Conservation (phyloP, 2,329 filamentous ascomycete species). For the Monilinia aucupariae region DNA sequence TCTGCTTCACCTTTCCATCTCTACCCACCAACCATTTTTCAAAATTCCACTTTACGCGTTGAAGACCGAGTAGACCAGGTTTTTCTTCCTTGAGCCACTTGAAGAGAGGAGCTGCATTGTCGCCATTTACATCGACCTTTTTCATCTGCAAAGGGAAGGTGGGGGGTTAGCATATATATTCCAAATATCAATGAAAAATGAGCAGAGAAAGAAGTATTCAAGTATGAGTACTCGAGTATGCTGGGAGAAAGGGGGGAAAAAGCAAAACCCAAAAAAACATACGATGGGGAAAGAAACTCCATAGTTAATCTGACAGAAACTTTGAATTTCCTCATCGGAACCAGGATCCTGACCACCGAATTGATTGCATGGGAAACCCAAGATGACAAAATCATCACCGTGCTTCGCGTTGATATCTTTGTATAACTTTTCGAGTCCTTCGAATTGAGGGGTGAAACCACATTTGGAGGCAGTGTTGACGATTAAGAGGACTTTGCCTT, state of each 20-base stretch:
- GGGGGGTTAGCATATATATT: not conserved
- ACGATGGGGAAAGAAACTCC: constrained; percentile 81
- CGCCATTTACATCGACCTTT: constrained; percentile 93
- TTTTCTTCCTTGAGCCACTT: constrained; percentile 69
- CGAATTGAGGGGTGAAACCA: constrained; percentile 96
- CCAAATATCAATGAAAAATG: no score
- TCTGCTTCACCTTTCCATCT: constrained; percentile 76
- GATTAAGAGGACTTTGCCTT: constrained; percentile 89
- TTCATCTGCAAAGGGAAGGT: constrained; percentile 43
- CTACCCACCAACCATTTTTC: constrained; percentile 91
- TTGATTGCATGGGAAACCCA: constrained; percentile 99
- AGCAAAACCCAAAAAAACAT: constrained; percentile 38
- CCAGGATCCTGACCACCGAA: constrained; percentile 82
- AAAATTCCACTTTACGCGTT: constrained; percentile 98
- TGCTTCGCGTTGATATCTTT: constrained; percentile 65
- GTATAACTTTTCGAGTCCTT: constrained; percentile 85
- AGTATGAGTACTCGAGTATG: no score
- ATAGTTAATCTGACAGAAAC: constrained; percentile 89
- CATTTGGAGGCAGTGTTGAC: constrained; percentile 99
- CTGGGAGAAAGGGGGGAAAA: no score
- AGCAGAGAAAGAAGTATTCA: no score
- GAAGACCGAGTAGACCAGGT: constrained; percentile 79
- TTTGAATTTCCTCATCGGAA: constrained; percentile 71
- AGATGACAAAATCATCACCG: constrained; percentile 66
- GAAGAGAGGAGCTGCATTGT: constrained; percentile 71